Percentiles rank a stretch among this genome's conserved stretches.
These are phyloP conservation scores for Penicillium crustosum DNA, from an alignment of 2,329 filamentous ascomycete species.

Conservation along the genomic window DNA sequence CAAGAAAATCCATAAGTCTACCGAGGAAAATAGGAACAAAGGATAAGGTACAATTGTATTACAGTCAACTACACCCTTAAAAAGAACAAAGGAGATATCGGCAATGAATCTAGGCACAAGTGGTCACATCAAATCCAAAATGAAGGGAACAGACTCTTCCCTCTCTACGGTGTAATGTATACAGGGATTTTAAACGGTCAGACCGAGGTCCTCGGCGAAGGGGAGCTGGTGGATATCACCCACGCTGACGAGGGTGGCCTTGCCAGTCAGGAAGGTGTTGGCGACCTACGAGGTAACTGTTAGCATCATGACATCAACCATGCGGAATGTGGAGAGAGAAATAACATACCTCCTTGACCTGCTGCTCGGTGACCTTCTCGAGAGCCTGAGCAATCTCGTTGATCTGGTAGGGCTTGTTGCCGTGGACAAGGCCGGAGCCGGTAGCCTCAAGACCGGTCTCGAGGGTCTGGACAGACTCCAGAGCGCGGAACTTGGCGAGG, in stretches of 20 bases:
- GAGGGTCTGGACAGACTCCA: constrained; percentile 77
- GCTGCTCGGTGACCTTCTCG: constrained; percentile 76
- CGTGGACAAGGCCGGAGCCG: constrained; percentile 78
- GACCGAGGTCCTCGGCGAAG: constrained; percentile 88
- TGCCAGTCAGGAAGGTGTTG: constrained; percentile 81
- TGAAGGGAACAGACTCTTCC: constrained; percentile 30
- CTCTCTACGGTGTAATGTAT: constrained; percentile 40
- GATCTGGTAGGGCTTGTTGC: constrained; percentile 79
- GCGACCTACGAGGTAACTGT: constrained; percentile 63
- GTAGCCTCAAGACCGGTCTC: constrained; percentile 77
- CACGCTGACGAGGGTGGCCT: constrained; percentile 84
- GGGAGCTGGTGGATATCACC: constrained; percentile 90
- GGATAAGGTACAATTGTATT: constrained; percentile 42
- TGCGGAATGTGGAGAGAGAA: neutral
- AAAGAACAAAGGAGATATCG: constrained; percentile 37
- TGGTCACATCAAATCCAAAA: constrained; percentile 32
- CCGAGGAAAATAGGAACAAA: constrained; percentile 14
- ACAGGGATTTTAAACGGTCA: constrained; percentile 72
- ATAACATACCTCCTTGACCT: constrained; percentile 76
- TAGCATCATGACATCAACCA: constrained; percentile 12
- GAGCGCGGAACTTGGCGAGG: constrained; percentile 86
- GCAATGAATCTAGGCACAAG: constrained; percentile 41
- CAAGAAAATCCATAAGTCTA: neutral
- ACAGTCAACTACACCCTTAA: constrained; percentile 41
- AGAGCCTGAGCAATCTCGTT: constrained; percentile 75